Conservation (phyloP, 208 protist species). For the Vickermania spadyakhi region DNA sequence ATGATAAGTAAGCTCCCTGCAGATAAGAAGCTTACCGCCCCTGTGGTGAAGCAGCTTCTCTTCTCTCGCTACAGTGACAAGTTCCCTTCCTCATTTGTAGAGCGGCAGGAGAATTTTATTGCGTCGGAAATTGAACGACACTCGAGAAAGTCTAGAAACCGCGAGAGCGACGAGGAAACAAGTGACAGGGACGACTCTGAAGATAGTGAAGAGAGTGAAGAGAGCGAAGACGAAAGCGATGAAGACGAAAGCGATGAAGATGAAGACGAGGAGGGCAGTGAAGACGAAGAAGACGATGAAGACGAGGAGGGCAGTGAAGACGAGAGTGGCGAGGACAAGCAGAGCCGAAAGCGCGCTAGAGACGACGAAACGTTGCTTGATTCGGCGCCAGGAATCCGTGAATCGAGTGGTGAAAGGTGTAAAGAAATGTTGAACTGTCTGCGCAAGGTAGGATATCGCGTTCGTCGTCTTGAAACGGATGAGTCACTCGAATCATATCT, state of each 20-base stretch:
- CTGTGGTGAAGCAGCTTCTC: constrained; percentile 63
- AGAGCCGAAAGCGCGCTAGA: neutral
- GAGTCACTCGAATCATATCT: constrained; percentile 64
- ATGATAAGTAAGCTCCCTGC: constrained; percentile 58
- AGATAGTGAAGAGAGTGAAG: constrained; percentile 11
- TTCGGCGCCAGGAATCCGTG: neutral
- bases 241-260: constrained; percentile 22
- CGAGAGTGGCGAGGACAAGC: constrained; percentile 11
- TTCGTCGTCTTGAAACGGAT: constrained; percentile 25
- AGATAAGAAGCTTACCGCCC: constrained; percentile 59
- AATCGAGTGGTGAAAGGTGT: constrained; percentile 35
- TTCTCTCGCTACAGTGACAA: constrained; percentile 39
- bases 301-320: constrained; percentile 24
- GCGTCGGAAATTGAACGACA: constrained; percentile 27
- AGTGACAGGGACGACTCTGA: constrained; percentile 21
- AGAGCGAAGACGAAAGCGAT: neutral
- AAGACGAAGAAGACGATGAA: constrained; percentile 25
- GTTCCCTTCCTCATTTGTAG: constrained; percentile 52
- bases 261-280: constrained; percentile 19
- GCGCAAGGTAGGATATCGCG: constrained; percentile 48
- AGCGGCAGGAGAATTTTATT: constrained; percentile 35
- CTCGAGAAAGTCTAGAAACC: constrained; percentile 8
- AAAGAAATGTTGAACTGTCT: constrained; percentile 66
- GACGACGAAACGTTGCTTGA: neutral
- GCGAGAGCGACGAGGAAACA: constrained; percentile 3